A percentile compares a stretch with the other conserved stretches of the same genome.
These are phyloP conservation scores for Hyaloscypha bicolor DNA, from an alignment of 495 filamentous ascomycete genomes.

Conservation along the genomic window DNA sequence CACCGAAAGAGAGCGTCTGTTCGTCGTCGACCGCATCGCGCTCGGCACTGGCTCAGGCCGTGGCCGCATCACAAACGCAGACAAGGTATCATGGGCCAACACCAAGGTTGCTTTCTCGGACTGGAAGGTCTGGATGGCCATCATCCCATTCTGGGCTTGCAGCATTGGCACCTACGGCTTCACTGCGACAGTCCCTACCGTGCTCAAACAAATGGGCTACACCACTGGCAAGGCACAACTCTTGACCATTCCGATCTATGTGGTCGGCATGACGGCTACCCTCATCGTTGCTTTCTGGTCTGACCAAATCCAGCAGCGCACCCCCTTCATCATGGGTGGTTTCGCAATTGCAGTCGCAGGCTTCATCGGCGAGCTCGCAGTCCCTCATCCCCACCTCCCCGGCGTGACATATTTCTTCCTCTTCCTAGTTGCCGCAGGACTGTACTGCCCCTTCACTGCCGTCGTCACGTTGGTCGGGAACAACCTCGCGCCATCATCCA, in stretches of 20 bases:
- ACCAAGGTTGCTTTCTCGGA: conserved; percentile 59
- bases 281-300: conserved; percentile 43
- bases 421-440: conserved; percentile 41
- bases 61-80: background rate
- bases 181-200: conserved; percentile 54
- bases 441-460: conserved; percentile 37
- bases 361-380: conserved; percentile 36
- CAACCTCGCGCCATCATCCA: conserved; percentile 63
- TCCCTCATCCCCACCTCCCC: background rate
- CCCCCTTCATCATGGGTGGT: conserved; percentile 49
- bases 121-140: conserved; percentile 81
- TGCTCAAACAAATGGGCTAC: conserved; percentile 57
- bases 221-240: conserved; percentile 52
- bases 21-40: background rate
- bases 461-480: conserved; percentile 43
- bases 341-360: conserved; percentile 48
- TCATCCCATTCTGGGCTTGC: conserved; percentile 73
- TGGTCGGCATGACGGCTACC: conserved; percentile 46
- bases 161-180: conserved; percentile 68
- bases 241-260: conserved; percentile 57
- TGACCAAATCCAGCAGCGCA: conserved; percentile 42
- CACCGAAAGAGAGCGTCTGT: conserved; percentile 62
- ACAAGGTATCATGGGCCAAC: background rate
- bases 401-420: conserved; percentile 41
- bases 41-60: conserved; percentile 3